A percentile compares a stretch with the other conserved stretches of the same genome.
phyloP scores from a whole-genome alignment of 345 rosid species.

The Salix arbutifolia region DNA sequence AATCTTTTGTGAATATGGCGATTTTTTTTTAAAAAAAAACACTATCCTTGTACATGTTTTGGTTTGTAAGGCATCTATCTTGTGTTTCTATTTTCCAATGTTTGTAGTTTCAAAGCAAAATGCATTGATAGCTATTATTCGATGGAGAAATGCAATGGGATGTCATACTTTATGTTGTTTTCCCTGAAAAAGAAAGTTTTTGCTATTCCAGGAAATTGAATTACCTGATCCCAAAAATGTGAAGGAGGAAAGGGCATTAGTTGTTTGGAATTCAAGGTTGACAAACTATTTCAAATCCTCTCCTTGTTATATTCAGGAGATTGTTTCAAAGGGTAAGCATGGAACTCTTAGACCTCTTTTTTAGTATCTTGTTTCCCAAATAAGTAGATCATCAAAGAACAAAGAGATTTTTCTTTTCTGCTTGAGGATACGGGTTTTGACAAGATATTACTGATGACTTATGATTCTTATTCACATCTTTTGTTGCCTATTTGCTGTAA shows the following conservation, averaged over 20 bases:
- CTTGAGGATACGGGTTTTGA: not conserved
- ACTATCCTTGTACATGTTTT: no score
- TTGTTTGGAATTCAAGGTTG: conserved; percentile 32
- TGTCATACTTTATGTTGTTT: no score
- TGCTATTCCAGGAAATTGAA: conserved; percentile 40
- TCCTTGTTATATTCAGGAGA: conserved; percentile 49
- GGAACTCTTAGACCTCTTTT: not conserved
- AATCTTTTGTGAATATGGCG: no score
- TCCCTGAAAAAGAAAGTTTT: no score
- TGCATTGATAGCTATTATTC: no score
- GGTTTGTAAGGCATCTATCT: no score
- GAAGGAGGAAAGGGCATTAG: conserved; percentile 35
- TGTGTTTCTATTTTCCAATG: no score
- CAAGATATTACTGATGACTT: not conserved
- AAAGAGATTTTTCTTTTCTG: not conserved
- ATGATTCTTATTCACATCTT: not conserved
- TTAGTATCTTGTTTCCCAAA: not conserved
- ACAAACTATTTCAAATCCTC: conserved; percentile 47
- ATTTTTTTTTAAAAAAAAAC: no score
- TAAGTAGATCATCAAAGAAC: not conserved
- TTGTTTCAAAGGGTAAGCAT: conserved; percentile 31
- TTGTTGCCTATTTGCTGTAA: not conserved
- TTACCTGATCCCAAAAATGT: conserved; percentile 34
- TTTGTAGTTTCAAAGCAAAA: no score
- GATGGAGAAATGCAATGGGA: no score